Evolutionary conservation across 495 filamentous ascomycete species (phyloP), one percentile per base, ranked within the genome.

Genomic region (Penicillium silybi): DNA sequence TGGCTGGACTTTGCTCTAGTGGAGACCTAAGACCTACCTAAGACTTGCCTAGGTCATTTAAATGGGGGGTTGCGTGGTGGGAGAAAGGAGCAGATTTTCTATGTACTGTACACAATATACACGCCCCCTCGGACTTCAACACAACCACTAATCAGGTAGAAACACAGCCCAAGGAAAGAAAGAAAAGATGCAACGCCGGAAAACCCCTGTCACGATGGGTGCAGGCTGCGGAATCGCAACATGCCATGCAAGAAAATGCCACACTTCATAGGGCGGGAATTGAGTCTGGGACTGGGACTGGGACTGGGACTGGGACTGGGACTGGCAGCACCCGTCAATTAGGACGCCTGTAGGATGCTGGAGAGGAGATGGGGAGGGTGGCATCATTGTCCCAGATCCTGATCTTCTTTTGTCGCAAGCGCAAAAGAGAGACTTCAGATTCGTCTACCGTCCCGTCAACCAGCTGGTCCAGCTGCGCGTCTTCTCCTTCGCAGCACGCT

Each of bases 401-500:
- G 9, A 27, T 41, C 27, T 29, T 32, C 22, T 13, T 1, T 35
- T 16, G 7, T 34, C 34, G 16, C 19, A 38, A 20, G 34, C 29
- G 22, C n/a, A 26, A 16, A 39, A 18, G 22, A 38, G 27, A 11
- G 4, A 51, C 26, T 29, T 1, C 32, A 4, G 26, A 23, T 16
- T 20, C 29, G 29, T 58, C 61, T 55, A 75, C 61, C 68, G 71
- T 17, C 71, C 67, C 34, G 69, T 73, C 42, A 75, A 50, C 73
- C 74, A 76, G 54, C 68, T 70, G 49, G 60, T 69, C 74, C 74
- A 77, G 49, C 74, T 65, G 54, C 63, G 62, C 13, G 67, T 61
- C 39, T 62, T 68, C 54, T 70, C 59, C 59, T 74, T 74, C 13
- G 65, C 65, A 25, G 66, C 68, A 4, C 47, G 52, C 46, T 74